Conservation (phyloP, 176 grass and related monocot genomes). For the Themeda triandra region DNA sequence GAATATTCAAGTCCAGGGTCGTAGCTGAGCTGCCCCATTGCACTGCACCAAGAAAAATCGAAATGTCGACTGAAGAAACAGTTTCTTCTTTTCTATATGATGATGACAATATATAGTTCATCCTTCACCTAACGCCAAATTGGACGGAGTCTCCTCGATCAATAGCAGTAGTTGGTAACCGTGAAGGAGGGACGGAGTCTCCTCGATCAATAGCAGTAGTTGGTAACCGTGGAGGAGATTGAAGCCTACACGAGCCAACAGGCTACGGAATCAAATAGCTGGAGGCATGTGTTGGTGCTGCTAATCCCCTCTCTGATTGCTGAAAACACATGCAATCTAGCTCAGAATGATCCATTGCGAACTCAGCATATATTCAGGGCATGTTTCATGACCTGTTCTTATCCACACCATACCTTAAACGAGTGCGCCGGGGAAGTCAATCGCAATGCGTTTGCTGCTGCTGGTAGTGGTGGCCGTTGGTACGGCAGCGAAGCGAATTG, state of each 20-base stretch:
- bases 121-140: constrained; percentile 39
- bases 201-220: constrained; percentile 9
- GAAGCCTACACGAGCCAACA: background rate
- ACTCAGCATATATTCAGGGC: constrained; percentile 15
- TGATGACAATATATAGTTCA: background rate
- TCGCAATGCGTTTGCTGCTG: background rate
- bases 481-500: background rate
- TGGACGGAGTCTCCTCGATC: background rate
- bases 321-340: constrained; percentile 24
- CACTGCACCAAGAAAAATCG: constrained; percentile 18
- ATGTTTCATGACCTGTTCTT: background rate
- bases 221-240: constrained; percentile 9
- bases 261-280: constrained; percentile 42
- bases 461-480: background rate
- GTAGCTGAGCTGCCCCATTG: constrained; percentile 28
- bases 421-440: background rate
- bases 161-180: constrained; percentile 28
- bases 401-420: background rate
- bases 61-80: constrained; percentile 7
- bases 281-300: constrained; percentile 33
- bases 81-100: background rate
- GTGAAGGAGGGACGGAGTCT: background rate
- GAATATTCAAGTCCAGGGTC: constrained; percentile 18
- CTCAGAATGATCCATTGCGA: constrained; percentile 23
- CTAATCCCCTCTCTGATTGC: constrained; percentile 26